phyloP scores from a whole-genome alignment of 2,329 filamentous ascomycete genomes.

The Piedraia hortae region DNA sequence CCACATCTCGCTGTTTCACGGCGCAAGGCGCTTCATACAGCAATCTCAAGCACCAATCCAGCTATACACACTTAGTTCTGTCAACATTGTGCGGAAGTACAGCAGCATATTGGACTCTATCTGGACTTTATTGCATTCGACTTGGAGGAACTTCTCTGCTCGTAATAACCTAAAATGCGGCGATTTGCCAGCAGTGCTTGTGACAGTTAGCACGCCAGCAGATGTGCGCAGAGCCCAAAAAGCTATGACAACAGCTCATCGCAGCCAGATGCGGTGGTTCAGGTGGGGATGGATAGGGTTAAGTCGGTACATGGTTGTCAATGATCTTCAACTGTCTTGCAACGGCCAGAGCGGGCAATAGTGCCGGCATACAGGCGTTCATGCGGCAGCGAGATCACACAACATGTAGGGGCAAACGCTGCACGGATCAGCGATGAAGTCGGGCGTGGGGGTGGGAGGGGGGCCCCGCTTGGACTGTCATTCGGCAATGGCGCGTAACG shows the following conservation, averaged over 20 bases:
- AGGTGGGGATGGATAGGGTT: constrained; percentile 81
- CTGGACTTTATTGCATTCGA: constrained; percentile 34
- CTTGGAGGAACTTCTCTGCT: constrained; percentile 17
- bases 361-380: no score
- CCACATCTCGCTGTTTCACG: constrained; percentile 69
- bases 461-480: no score
- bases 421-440: no score
- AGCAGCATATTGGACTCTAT: constrained; percentile 45
- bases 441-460: no score
- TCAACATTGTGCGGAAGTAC: constrained; percentile 57
- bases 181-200: constrained; percentile 25
- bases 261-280: constrained; percentile 97
- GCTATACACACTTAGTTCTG: constrained; percentile 58
- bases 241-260: constrained; percentile 74
- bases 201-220: constrained; percentile 42
- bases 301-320: constrained; percentile 85
- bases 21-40: constrained; percentile 44
- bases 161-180: constrained; percentile 27
- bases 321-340: no score
- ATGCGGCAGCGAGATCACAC: no score
- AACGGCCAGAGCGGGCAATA: no score
- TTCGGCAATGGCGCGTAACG: no score
- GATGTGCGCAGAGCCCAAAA: constrained; percentile 41
- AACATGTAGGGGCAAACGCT: no score
- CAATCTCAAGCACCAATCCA: constrained; percentile 45